Percentiles rank a stretch among this genome's conserved stretches.
Evolutionary conservation across 306 rosid genomes (phyloP).

Genomic region (Casuarina glauca): DNA sequence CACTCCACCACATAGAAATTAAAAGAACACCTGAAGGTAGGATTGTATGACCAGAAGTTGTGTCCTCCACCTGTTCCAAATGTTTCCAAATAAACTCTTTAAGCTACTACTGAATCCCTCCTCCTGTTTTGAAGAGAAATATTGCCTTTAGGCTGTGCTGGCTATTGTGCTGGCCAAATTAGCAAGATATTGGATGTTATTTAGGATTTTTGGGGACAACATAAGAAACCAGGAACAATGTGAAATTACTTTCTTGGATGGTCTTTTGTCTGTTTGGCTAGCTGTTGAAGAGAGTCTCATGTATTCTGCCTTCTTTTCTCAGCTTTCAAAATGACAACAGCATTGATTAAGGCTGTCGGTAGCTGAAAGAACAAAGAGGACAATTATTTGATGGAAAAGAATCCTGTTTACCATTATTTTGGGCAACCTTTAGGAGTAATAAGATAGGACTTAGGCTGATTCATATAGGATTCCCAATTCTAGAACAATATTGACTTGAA

Average conservation of each 20-base stretch:
- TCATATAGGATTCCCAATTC: background rate
- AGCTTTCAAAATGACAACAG: background rate
- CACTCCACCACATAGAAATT: background rate
- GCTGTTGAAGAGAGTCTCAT: background rate
- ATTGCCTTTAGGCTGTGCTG: background rate
- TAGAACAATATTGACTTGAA: background rate
- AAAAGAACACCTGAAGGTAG: background rate
- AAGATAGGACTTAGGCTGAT: background rate
- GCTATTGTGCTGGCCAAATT: background rate
- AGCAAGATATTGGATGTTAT: background rate
- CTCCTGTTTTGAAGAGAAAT: background rate
- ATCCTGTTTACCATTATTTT: constrained; percentile 3
- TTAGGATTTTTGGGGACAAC: background rate
- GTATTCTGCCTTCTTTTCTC: background rate
- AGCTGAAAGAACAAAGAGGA: background rate
- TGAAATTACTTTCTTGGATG: background rate
- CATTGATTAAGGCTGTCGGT: background rate
- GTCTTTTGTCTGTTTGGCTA: background rate
- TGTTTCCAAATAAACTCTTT: background rate
- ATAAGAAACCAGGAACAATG: background rate
- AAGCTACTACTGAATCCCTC: no score
- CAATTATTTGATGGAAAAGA: background rate
- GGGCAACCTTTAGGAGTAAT: constrained; percentile 1
- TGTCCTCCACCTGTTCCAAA: background rate
- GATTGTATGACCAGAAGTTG: background rate